These are phyloP conservation scores for Polytolypa hystricis DNA, from an alignment of 2,329 filamentous ascomycete species.

Conservation along the genomic window DNA sequence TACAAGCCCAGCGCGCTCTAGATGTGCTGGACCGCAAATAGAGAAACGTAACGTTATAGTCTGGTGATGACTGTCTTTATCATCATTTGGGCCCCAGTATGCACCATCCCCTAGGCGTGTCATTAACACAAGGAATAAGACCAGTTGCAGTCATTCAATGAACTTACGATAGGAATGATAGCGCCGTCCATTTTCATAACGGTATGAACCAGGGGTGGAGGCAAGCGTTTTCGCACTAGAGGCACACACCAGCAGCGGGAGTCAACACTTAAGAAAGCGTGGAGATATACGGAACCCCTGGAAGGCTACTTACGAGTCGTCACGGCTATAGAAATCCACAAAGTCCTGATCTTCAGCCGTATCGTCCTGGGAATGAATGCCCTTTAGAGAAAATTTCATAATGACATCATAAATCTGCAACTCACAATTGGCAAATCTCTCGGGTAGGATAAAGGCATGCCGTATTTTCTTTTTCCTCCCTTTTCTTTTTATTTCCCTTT, in stretches of 20 bases:
- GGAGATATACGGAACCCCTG: neutral
- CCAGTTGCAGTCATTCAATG: constrained; percentile 23
- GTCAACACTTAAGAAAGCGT: neutral
- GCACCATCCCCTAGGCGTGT: constrained; percentile 15
- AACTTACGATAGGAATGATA: constrained; percentile 18
- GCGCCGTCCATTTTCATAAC: constrained; percentile 24
- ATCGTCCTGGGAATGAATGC: neutral
- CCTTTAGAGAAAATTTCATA: neutral
- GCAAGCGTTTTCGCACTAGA: constrained; percentile 9
- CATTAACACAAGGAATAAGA: constrained; percentile 16
- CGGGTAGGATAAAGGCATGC: neutral
- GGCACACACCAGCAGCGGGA: neutral
- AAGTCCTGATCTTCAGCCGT: neutral
- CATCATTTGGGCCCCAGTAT: constrained; percentile 20
- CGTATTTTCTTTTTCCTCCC: too few relatives aligned
- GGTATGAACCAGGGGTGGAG: constrained; percentile 23
- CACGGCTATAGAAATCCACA: neutral
- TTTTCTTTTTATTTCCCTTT: too few relatives aligned
- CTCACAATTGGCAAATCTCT: neutral
- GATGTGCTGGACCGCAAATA: neutral
- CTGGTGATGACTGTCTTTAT: constrained; percentile 14
- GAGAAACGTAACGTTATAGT: constrained; percentile 16
- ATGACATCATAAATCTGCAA: neutral
- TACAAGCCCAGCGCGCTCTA: neutral
- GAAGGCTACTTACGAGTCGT: neutral